A percentile compares a stretch with the other conserved stretches of the same genome.
These are phyloP conservation scores for Pseudogymnoascus sp. DNA, from an alignment of 2,329 filamentous ascomycete genomes.

Conservation along the genomic window DNA sequence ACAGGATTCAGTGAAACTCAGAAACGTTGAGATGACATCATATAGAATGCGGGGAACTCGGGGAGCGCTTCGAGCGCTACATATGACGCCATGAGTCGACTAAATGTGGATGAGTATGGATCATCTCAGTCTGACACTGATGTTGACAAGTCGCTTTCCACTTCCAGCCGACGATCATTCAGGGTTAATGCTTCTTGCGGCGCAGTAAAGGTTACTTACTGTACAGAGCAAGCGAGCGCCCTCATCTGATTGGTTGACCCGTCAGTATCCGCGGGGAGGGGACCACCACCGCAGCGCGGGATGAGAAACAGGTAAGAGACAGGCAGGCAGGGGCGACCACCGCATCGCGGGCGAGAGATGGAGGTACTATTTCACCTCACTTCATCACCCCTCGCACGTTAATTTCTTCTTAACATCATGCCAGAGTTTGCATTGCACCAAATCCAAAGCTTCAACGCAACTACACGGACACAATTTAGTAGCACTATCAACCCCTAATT, in stretches of 20 bases:
- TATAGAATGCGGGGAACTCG: not conserved
- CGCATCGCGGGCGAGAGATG: too few species aligned
- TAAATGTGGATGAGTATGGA: not conserved
- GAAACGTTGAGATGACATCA: not conserved
- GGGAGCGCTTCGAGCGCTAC: not conserved
- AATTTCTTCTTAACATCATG: not conserved
- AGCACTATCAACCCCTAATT: not conserved
- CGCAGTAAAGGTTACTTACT: not conserved
- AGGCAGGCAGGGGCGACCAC: too few species aligned
- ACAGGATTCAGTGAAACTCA: not conserved
- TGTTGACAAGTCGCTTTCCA: not conserved
- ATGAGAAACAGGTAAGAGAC: too few species aligned
- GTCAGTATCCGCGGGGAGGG: not conserved
- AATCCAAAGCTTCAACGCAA: not conserved
- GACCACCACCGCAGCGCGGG: too few species aligned
- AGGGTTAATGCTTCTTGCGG: not conserved
- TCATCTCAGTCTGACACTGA: not conserved
- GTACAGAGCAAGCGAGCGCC: not conserved
- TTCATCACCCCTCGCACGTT: not conserved
- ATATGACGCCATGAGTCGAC: not conserved
- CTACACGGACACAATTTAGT: not conserved
- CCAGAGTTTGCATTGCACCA: not conserved
- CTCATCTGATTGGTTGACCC: not conserved
- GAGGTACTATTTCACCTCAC: not conserved
- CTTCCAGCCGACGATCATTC: not conserved